Base-by-base conservation (phyloP, 352 stramenopile species). In the Phytophthora hibernalis region DNA sequence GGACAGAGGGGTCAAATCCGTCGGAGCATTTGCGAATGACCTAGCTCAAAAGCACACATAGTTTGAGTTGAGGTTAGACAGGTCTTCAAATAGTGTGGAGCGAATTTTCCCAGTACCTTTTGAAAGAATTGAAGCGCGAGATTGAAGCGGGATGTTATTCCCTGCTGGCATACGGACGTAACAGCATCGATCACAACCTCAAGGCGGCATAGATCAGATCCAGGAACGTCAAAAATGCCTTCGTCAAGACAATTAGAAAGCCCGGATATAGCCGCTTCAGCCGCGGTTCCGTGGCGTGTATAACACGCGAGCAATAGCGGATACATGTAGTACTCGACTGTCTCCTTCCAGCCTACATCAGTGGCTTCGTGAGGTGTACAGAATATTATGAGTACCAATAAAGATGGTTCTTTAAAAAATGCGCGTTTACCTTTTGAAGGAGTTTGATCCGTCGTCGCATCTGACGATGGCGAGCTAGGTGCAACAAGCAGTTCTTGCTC, bases 261-360 rank as follows among this genome's bases (percentile, higher is more conserved):
- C 8, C 65, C 72, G 24, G 69, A 56, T 18, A 95, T 58, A 5
- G 88, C 81, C 4, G 64, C 65, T 26, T 84, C 71, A 11, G 88
- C 85, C 0, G 80, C 75, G 38, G 65, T 77, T 45, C 85, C 85
- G 33, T 95, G 87, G 7, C 87, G 77, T 45, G 77, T 93, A 62
- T 92, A 92, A 60, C 87, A 95, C 4, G 85, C 82, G 11, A 93
- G 31, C 12, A 96, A 56, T n/a, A 95, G 52, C 33, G 85, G 85
- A 50, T 85, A 96, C 50, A 95, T 70, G 61, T 92, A 93, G 30
- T 91, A 90, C 30, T 91, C 85, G 2, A 83, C 54, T 10, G 70
- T 72, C 37, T 76, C 68, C 16, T 70, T 65, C 57, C 64, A 72
- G 28, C 59, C 48, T 44, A 69, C 24, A 35, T 45, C 5, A 60